Evolutionary conservation across 2,329 filamentous ascomycete species (phyloP).

Genomic region (Dactylellina drechsleri): DNA sequence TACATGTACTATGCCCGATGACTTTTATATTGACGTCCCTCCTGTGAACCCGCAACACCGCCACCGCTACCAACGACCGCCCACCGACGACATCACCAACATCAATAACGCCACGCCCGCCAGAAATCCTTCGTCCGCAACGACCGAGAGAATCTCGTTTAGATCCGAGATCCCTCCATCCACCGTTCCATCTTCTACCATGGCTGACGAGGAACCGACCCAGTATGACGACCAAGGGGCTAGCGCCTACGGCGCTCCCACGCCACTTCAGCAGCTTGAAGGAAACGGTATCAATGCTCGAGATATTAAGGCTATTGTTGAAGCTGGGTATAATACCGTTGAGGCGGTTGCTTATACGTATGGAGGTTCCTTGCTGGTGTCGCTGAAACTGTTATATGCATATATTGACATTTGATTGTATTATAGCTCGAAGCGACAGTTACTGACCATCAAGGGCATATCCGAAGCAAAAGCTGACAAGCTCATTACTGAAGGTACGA

Average conservation of each 20-base stretch:
- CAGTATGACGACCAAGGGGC: slow-evolving; percentile 75
- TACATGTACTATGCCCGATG: slow-evolving; percentile 52
- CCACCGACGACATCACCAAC: neutral
- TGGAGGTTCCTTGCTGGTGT: slow-evolving; percentile 57
- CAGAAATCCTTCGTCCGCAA: slow-evolving; percentile 43
- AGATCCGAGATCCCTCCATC: slow-evolving; percentile 40
- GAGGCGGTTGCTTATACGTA: slow-evolving; percentile 95
- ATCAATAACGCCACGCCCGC: slow-evolving; percentile 12
- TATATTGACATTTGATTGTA: neutral
- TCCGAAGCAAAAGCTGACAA: slow-evolving; percentile 96
- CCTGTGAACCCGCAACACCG: slow-evolving; percentile 45
- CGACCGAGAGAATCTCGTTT: slow-evolving; percentile 44
- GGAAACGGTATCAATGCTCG: slow-evolving; percentile 66
- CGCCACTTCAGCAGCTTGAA: slow-evolving; percentile 84
- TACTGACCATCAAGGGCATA: slow-evolving; percentile 97
- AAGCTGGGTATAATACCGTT: slow-evolving; percentile 93
- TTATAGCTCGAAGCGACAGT: slow-evolving; percentile 70
- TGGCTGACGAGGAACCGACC: slow-evolving; percentile 68
- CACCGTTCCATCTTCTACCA: slow-evolving; percentile 46
- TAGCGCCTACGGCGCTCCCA: slow-evolving; percentile 90
- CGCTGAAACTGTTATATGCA: neutral
- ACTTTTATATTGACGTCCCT: slow-evolving; percentile 54
- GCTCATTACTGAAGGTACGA: slow-evolving; percentile 82
- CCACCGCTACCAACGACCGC: slow-evolving; percentile 22
- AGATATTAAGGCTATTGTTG: slow-evolving; percentile 90